Evolutionary conservation across 208 protist species (phyloP), one percentile per base, ranked within the genome.

Genomic region (Zelonia costaricensis): DNA sequence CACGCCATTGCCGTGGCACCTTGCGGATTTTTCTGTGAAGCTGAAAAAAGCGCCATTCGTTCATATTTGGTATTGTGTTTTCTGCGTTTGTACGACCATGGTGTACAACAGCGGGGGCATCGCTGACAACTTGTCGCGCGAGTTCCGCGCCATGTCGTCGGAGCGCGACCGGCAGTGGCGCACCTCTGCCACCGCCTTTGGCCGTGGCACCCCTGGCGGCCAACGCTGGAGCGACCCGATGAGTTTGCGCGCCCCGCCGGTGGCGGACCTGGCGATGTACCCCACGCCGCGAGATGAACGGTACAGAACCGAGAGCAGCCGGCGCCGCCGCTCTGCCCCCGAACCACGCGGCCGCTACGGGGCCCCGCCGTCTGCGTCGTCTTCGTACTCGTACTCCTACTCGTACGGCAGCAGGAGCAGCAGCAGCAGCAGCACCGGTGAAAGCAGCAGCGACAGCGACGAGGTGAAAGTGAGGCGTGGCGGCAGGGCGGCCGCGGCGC

Each of bases 381-480:
- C 49, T n/a, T 74, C 53, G 18, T 66, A 46, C 25, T 66, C 58
- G 10, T 73, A 58, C 59, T 74, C 59, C 2, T 62, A 74, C 67
- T 65, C 67, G 18, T n/a, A n/a, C n/a, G n/a, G n/a, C n/a, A 33
- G 39, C 57, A 65, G 39, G 13, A 4, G 28, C 22, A 18, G 5
- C 47, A 57, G 38, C 39, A 51, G 22, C 16, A 20, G 15, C 27
- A 30, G 22, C 52, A 16, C 10, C 33, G 33, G n/a, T n/a, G n/a
- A n/a, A n/a, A n/a, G n/a, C n/a, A n/a, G n/a, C n/a, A n/a, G n/a
- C n/a, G n/a, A n/a, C n/a, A n/a, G n/a, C n/a, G n/a, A n/a, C n/a
- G n/a, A n/a, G n/a, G n/a, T n/a, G n/a, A n/a, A n/a, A n/a, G n/a
- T n/a, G n/a, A n/a, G n/a, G n/a, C n/a, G n/a, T n/a, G n/a, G n/a